Conservation (phyloP, 495 filamentous ascomycete species). For the Pseudoneurospora amorphoporcata region DNA sequence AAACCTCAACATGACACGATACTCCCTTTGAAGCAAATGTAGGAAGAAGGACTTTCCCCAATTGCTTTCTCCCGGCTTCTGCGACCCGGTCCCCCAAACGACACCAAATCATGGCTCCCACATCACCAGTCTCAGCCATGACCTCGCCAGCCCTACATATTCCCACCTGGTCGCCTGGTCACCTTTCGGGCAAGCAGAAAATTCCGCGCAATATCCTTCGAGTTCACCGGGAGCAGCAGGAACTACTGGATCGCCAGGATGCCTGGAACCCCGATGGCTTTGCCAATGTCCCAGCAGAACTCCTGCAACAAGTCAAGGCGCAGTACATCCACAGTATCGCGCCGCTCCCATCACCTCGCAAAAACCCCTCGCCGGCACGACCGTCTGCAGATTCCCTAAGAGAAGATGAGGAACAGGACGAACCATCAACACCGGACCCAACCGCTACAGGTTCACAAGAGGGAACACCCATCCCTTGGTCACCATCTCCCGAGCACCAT, state of each 20-base stretch:
- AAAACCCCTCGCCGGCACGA: background rate
- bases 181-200: background rate
- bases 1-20: background rate
- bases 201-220: constrained; percentile 9
- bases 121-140: background rate
- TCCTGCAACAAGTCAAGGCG: constrained; percentile 22
- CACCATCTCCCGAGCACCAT: constrained; percentile 7
- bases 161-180: constrained; percentile 4
- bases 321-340: background rate
- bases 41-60: background rate
- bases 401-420: background rate
- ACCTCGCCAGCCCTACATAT: background rate
- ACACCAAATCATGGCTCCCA: background rate
- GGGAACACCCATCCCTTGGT: constrained; percentile 6
- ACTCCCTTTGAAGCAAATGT: background rate
- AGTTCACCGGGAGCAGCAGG: constrained; percentile 52
- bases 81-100: background rate
- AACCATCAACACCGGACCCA: background rate
- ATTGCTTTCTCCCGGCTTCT: background rate
- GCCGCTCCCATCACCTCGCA: background rate
- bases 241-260: constrained; percentile 42
- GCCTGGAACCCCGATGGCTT: constrained; percentile 26
- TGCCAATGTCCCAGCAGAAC: constrained; percentile 29
- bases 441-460: background rate
- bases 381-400: background rate